A percentile compares a stretch with the other conserved stretches of the same genome.
phyloP scores from a whole-genome alignment of 1,139 yeast genomes.

The Zygosaccharomyces sapae region DNA sequence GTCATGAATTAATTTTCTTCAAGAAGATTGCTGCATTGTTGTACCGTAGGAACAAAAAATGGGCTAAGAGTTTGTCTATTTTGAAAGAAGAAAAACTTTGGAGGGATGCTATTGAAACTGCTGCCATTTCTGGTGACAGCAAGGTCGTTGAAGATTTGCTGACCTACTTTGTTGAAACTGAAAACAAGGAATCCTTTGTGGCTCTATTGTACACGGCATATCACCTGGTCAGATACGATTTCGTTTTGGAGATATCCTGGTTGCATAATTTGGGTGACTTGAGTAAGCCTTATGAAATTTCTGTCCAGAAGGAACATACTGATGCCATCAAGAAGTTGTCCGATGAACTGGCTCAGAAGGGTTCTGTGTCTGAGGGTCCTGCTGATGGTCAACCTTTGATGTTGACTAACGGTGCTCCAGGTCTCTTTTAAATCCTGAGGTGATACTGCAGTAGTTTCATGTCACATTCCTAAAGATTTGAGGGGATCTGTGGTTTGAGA shows the following conservation, averaged over 20 bases:
- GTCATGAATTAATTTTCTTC: conserved; percentile 85
- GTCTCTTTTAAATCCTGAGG: background rate
- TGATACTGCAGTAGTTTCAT: background rate
- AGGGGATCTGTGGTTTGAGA: conserved; percentile 1
- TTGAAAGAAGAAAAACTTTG: conserved; percentile 90
- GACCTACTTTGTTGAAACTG: conserved; percentile 92
- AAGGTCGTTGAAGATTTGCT: conserved; percentile 86
- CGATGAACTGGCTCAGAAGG: conserved; percentile 62
- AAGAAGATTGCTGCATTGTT: conserved; percentile 93
- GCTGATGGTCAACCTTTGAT: conserved; percentile 49
- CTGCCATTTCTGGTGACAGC: conserved; percentile 71
- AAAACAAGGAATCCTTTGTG: conserved; percentile 92
- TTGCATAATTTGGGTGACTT: conserved; percentile 74
- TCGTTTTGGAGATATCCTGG: conserved; percentile 89
- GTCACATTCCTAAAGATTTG: background rate
- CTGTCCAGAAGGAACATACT: conserved; percentile 73
- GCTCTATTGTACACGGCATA: conserved; percentile 87
- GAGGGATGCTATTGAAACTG: conserved; percentile 92
- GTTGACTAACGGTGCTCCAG: conserved; percentile 52
- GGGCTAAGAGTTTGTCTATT: conserved; percentile 81
- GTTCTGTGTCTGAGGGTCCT: conserved; percentile 43
- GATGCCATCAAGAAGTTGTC: conserved; percentile 61
- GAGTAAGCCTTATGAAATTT: conserved; percentile 88
- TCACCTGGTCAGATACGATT: conserved; percentile 72
- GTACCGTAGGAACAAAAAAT: conserved; percentile 91